Evolutionary conservation across 164 flowering plant species (phyloP).

Genomic region (Dillenia turbinata): DNA sequence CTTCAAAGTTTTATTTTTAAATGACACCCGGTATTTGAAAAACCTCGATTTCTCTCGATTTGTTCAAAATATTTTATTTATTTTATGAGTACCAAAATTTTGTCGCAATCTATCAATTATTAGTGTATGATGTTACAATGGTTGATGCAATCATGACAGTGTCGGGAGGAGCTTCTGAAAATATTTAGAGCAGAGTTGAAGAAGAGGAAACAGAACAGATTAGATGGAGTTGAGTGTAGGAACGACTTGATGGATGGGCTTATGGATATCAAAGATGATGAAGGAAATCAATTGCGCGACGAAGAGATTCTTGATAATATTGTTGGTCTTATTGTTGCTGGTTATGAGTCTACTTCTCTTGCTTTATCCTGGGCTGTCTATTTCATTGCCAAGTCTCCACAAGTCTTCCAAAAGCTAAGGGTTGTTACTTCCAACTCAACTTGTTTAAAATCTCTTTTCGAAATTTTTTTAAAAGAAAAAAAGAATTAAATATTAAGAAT

Average conservation of each 20-base stretch:
- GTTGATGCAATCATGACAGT: conserved; percentile 21
- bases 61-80: no score
- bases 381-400: conserved; percentile 45
- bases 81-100: no score
- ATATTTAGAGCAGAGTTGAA: conserved; percentile 35
- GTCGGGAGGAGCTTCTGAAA: conserved; percentile 30
- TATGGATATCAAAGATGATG: conserved; percentile 36
- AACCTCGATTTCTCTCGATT: no score
- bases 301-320: conserved; percentile 57
- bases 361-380: conserved; percentile 47
- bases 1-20: no score
- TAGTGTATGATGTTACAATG: neutral
- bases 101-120: no score
- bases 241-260: conserved; percentile 55
- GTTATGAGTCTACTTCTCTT: conserved; percentile 44
- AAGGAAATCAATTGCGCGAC: conserved; percentile 38
- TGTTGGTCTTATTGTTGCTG: conserved; percentile 35
- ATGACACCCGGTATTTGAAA: no score
- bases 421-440: conserved; percentile 12
- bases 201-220: conserved; percentile 21
- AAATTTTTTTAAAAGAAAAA: no score
- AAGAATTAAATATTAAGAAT: no score
- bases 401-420: conserved; percentile 39
- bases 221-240: neutral
- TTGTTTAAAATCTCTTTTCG: neutral